Percentiles rank a stretch among this genome's conserved stretches.
phyloP scores from a whole-genome alignment of 2,329 filamentous ascomycete genomes.

The Paecilomyces variotii region DNA sequence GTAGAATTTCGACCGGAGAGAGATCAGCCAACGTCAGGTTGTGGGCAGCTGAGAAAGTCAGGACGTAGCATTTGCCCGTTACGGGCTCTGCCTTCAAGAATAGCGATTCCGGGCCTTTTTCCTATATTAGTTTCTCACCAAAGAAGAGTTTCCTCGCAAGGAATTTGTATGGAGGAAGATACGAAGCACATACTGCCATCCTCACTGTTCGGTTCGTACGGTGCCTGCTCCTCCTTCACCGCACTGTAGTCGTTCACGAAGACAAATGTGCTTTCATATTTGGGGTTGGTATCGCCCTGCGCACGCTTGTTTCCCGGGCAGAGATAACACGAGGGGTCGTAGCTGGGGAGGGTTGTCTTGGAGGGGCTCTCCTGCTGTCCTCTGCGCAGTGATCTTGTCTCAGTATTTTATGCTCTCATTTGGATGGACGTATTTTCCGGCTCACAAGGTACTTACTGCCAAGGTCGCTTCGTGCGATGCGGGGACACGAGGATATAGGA shows the following conservation, averaged over 20 bases:
- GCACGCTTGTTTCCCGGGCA: slow-evolving; percentile 88
- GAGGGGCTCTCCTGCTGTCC: slow-evolving; percentile 68
- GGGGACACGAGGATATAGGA: slow-evolving; percentile 93
- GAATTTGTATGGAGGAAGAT: background rate
- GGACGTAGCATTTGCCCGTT: slow-evolving; percentile 92
- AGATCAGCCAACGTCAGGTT: slow-evolving; percentile 91
- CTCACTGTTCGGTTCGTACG: slow-evolving; percentile 55
- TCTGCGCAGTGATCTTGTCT: slow-evolving; percentile 35
- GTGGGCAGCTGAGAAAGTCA: slow-evolving; percentile 88
- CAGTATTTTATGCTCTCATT: slow-evolving; percentile 2
- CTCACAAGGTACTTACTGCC: slow-evolving; percentile 63
- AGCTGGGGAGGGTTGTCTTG: slow-evolving; percentile 63
- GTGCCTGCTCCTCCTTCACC: slow-evolving; percentile 84
- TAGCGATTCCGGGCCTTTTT: slow-evolving; percentile 59
- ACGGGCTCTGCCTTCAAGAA: slow-evolving; percentile 78
- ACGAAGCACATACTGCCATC: slow-evolving; percentile 37
- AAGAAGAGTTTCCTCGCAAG: background rate
- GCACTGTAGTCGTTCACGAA: slow-evolving; percentile 98
- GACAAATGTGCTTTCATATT: slow-evolving; percentile 79
- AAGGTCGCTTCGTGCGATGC: slow-evolving; percentile 91
- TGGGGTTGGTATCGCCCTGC: slow-evolving; percentile 75
- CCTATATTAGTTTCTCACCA: background rate
- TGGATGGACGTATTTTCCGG: slow-evolving; percentile 1
- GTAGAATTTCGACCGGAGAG: slow-evolving; percentile 64
- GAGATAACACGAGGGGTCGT: slow-evolving; percentile 89